Base-by-base conservation (phyloP, 371 early-diverging fungal species). In the Capniomyces stellatus region DNA sequence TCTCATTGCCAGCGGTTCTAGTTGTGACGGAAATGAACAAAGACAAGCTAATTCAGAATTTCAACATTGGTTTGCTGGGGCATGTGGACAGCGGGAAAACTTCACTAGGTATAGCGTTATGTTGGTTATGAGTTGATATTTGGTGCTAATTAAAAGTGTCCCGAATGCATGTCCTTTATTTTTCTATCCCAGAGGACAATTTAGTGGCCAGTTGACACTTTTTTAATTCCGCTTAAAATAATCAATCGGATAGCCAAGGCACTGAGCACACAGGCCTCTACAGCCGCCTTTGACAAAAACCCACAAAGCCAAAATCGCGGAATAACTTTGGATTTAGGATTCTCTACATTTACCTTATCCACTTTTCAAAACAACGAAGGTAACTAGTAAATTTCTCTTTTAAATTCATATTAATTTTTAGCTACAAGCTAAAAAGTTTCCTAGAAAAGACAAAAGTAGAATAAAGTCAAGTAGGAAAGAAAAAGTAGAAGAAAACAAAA, bases 61-160 rank as follows among this genome's bases (percentile, higher is more conserved):
- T 44, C 19, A 50, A 22, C 28, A 43, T 50, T 50, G 51, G 51
- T 21, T 10, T 50, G 35, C 21, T 50, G 51, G 51, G 51, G 4
- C 51, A 50, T 43, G 51, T 50, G 19, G 51, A 50, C 25, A 35
- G 35, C 4, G 51, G 51, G n/a, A 50, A 50, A 43, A 50, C 51
- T n/a, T 43, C 30, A 35, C 19, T 50, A 50, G 44, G 44, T 44
- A 22, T 10, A 25, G 10, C 35, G 6, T 6, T 35, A 10, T 6
- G 15, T 35, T 10, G 15, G 35, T 15, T 35, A 15, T 35, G 35
- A 10, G 35, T 6, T 35, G 35, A 35, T 6, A 35, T 10, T 35
- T 35, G 35, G 35, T 35, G 10, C 15, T 35, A 15, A 10, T 35
- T 35, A 35, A 15, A 35, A 10, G 35, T 15, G 15, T 35, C 15